Percentiles rank a stretch among this genome's conserved stretches.
phyloP scores from a whole-genome alignment of 805 yeast genomes.

The Alloascoidea hylecoeti region DNA sequence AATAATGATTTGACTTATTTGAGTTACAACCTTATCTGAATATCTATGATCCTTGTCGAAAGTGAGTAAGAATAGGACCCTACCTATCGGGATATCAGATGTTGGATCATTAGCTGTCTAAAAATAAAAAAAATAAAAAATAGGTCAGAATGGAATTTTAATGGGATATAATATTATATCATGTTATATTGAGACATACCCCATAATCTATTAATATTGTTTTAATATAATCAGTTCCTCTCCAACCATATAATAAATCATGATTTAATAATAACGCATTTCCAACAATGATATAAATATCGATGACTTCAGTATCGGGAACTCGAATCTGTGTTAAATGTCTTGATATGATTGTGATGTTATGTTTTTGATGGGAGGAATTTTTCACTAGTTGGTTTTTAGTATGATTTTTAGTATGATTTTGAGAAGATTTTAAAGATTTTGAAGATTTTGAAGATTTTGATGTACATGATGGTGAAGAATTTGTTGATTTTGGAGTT shows the following conservation, averaged over 20 bases:
- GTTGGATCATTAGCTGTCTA: not conserved
- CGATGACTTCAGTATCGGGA: not conserved
- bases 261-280: not conserved
- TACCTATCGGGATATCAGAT: conserved; percentile 1
- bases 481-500: too few relatives aligned
- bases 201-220: not conserved
- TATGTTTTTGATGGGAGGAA: not conserved
- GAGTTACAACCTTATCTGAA: not conserved
- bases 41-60: not conserved
- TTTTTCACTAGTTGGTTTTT: not conserved
- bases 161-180: too few relatives aligned
- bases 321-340: not conserved
- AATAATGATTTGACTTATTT: not conserved
- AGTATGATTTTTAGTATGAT: not conserved
- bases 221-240: not conserved
- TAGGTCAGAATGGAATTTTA: too few relatives aligned
- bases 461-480: too few relatives aligned
- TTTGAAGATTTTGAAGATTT: not conserved
- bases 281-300: not conserved
- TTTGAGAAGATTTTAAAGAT: not conserved
- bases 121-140: not conserved
- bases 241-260: not conserved
- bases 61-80: not conserved
- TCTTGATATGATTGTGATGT: not conserved
- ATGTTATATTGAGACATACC: too few relatives aligned